Conservation (phyloP, 768 basidiomycete species). For the Leccinum barrowsii region DNA sequence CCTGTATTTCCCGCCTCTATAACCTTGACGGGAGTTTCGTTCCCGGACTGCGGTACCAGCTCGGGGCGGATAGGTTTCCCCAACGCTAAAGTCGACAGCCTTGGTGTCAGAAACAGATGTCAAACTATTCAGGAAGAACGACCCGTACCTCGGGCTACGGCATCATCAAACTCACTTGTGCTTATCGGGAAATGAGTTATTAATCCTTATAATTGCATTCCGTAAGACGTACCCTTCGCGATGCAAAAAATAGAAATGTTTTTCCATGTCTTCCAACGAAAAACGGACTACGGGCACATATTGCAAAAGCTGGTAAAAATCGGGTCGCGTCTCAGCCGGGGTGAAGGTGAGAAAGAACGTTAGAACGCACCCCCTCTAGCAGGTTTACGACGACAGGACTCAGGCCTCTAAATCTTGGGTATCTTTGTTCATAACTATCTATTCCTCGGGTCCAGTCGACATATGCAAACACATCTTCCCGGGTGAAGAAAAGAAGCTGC, state of each 20-base stretch:
- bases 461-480: slow-evolving; percentile 21
- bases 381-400: slow-evolving; percentile 23
- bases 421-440: slow-evolving; percentile 12
- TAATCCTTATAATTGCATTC: background rate
- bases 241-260: slow-evolving; percentile 23
- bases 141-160: slow-evolving; percentile 20
- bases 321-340: background rate
- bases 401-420: slow-evolving; percentile 24
- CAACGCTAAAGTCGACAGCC: slow-evolving; percentile 9
- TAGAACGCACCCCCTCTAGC: slow-evolving; percentile 29
- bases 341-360: background rate
- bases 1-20: slow-evolving; percentile 10
- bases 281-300: slow-evolving; percentile 14
- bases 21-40: background rate
- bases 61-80: slow-evolving; percentile 16
- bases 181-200: slow-evolving; percentile 11
- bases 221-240: slow-evolving; percentile 18
- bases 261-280: slow-evolving; percentile 19
- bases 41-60: slow-evolving; percentile 17
- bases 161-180: slow-evolving; percentile 21
- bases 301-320: slow-evolving; percentile 17
- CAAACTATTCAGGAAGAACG: background rate
- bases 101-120: slow-evolving; percentile 8
- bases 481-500: slow-evolving; percentile 33
- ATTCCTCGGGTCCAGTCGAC: slow-evolving; percentile 16